Percentiles rank a stretch among this genome's conserved stretches.
Conservation (phyloP, 345 rosid genomes). For the Reutealis trisperma region DNA sequence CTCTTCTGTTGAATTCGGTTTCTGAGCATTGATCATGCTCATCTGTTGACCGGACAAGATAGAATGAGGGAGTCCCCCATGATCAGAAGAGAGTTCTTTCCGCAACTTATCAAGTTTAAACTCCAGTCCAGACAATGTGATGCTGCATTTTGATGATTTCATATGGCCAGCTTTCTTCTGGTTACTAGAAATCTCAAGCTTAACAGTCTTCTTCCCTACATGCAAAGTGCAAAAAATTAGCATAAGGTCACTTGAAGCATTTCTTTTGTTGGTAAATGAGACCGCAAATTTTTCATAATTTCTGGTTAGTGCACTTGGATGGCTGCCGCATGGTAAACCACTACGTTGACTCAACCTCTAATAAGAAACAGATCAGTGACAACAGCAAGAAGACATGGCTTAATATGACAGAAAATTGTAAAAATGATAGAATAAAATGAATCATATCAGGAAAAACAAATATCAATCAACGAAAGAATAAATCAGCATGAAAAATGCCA, state of each 20-base stretch:
- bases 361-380: background rate
- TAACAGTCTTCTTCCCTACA: slow-evolving; percentile 62
- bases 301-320: background rate
- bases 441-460: background rate
- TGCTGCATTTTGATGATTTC: slow-evolving; percentile 49
- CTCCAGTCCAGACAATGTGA: slow-evolving; percentile 53
- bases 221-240: slow-evolving; percentile 16
- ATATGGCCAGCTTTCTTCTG: slow-evolving; percentile 26
- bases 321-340: background rate
- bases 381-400: background rate
- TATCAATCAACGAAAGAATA: no score
- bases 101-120: slow-evolving; percentile 74
- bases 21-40: slow-evolving; percentile 51
- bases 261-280: background rate
- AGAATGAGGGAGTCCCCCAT: slow-evolving; percentile 85
- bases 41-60: slow-evolving; percentile 78
- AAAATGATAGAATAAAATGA: background rate
- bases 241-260: background rate
- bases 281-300: background rate
- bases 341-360: background rate
- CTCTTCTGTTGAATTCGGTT: slow-evolving; percentile 64
- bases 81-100: slow-evolving; percentile 60
- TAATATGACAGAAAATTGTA: no score
- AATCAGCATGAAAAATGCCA: no score
- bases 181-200: slow-evolving; percentile 56